Percentiles rank a stretch among this genome's conserved stretches.
Conservation (phyloP, 768 basidiomycete genomes). For the Termitomyces sp. region DNA sequence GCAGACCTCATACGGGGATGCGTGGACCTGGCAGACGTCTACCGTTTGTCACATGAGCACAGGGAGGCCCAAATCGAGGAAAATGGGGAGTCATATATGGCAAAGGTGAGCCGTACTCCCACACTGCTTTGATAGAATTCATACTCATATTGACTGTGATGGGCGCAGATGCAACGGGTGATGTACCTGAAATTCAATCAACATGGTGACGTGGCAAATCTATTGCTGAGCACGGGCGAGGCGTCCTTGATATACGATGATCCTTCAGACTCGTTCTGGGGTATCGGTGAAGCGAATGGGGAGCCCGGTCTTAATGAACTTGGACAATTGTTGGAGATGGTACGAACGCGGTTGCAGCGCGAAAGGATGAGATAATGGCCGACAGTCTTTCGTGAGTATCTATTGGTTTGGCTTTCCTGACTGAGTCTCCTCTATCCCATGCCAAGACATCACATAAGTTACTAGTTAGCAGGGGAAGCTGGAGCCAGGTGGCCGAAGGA, state of each 20-base stretch:
- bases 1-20: constrained; percentile 54
- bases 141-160: background rate
- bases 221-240: constrained; percentile 50
- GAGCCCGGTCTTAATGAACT: constrained; percentile 46
- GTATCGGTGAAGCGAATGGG: constrained; percentile 48
- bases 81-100: constrained; percentile 46
- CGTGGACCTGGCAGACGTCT: constrained; percentile 31
- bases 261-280: constrained; percentile 62
- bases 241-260: constrained; percentile 52
- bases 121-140: background rate
- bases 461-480: too few species aligned
- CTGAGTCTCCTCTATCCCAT: too few species aligned
- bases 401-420: background rate
- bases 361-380: constrained; percentile 13
- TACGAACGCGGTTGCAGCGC: constrained; percentile 44
- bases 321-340: constrained; percentile 53
- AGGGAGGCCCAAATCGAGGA: constrained; percentile 42
- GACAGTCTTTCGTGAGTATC: background rate
- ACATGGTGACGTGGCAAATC: constrained; percentile 50
- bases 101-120: constrained; percentile 35
- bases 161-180: constrained; percentile 62
- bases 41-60: constrained; percentile 29
- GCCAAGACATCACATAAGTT: too few species aligned
- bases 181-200: constrained; percentile 68
- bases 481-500: too few species aligned